Conservation (phyloP, 371 early-diverging fungal genomes). For the Lichtheimia ramosa region DNA sequence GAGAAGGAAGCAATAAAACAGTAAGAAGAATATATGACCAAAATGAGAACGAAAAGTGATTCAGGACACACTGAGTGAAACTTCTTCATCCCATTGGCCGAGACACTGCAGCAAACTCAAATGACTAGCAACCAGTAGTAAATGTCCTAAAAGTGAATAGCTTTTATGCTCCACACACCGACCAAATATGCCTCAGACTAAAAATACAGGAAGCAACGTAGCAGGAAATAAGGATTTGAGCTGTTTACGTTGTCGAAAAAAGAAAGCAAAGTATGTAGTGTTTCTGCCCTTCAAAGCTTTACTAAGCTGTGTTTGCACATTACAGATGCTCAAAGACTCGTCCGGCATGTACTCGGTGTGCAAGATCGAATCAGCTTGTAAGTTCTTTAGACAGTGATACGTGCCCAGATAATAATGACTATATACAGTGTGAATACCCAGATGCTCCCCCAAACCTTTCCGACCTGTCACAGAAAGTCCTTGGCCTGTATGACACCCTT, state of each 20-base stretch:
- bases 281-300: background rate
- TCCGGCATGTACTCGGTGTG: conserved; percentile 49
- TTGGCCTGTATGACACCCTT: conserved; percentile 42
- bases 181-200: too few relatives aligned
- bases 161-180: too few relatives aligned
- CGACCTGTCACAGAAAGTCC: conserved; percentile 46
- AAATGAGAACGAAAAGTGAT: too few relatives aligned
- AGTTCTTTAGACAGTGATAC: background rate
- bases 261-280: conserved; percentile 49
- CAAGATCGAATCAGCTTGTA: conserved; percentile 51
- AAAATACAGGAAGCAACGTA: too few relatives aligned
- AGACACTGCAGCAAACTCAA: too few relatives aligned
- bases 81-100: too few relatives aligned
- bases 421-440: conserved; percentile 48
- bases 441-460: conserved; percentile 52
- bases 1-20: too few relatives aligned
- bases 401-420: background rate
- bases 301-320: background rate
- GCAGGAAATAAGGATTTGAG: conserved; percentile 38
- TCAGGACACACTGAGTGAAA: too few relatives aligned
- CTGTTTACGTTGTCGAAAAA: conserved; percentile 51
- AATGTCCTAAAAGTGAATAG: too few relatives aligned
- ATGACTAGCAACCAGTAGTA: too few relatives aligned
- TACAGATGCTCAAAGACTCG: conserved; percentile 52
- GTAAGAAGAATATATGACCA: too few relatives aligned